Base-by-base conservation (phyloP, 805 yeast species). In the Huiozyma naganishii region DNA sequence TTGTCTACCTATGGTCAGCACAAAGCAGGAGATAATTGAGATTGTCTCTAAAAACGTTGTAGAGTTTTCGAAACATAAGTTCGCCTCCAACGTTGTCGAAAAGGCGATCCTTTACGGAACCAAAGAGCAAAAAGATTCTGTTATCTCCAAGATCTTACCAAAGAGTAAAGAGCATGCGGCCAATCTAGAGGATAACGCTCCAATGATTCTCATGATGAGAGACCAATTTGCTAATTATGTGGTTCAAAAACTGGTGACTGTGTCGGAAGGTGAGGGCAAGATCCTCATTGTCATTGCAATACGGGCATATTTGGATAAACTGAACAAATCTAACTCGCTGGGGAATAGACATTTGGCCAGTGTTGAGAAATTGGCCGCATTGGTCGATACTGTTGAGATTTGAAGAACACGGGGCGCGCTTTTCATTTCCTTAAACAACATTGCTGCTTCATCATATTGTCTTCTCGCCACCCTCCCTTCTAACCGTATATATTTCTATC, bases 181-280 rank as follows among this genome's bases (percentile, higher is more conserved):
- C 23, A 56, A 57, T 27, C 76, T 81, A 34, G 76, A 71, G 43
- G 89, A 81, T 50, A 74, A 74, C 42, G 73, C 83, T 1, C 79
- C 94, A 7, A 70, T 92, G 52, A 84, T 89, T 27, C 70, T 82
- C 46, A 89, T 92, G 97, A 88, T 92, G 87, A 86, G 86, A 60
- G 99, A 92, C 62, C 97, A 92, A 61, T 92, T 83, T 66, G 99
- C 97, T 27, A 92, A 92, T 64, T 92, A 92, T 59, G 99, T 92
- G 39, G 87, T 92, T 41, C 99, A 92, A 64, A 89, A 90, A 62
- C 73, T 92, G 54, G 89, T 92, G 36, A 95, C 86, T 48, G 82
- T 83, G 3, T 75, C 89, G 35, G 77, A 76, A 48, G 83, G 83
- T 39, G 71, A 71, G 32, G 84, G 84, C 54, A 81, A 84, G 64